These are phyloP conservation scores for Podospora anserina DNA, from an alignment of 495 filamentous ascomycete genomes.

Conservation along the genomic window DNA sequence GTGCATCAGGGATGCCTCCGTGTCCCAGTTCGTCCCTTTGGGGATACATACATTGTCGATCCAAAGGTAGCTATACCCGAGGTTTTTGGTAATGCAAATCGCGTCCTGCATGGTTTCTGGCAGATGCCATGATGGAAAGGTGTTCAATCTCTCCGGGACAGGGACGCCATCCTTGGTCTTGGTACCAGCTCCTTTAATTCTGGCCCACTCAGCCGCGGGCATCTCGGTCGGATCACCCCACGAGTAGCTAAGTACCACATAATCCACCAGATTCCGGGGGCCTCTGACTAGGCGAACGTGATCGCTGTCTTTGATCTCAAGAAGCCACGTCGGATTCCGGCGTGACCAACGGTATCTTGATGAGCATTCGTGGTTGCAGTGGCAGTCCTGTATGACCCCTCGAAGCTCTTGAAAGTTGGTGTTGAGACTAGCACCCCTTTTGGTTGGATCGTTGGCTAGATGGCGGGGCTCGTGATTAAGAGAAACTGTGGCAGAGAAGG, in stretches of 20 bases:
- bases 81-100: slow-evolving; percentile 20
- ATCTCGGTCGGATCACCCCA: slow-evolving; percentile 33
- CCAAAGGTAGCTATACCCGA: slow-evolving; percentile 31
- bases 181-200: slow-evolving; percentile 32
- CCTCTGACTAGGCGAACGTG: slow-evolving; percentile 22
- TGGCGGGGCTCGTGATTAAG: slow-evolving; percentile 11
- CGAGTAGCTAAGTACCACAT: slow-evolving; percentile 37
- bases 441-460: slow-evolving; percentile 12
- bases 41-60: slow-evolving; percentile 36
- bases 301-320: slow-evolving; percentile 26
- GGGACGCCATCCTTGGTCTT: slow-evolving; percentile 28
- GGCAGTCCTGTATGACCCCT: slow-evolving; percentile 25
- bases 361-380: slow-evolving; percentile 30
- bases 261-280: slow-evolving; percentile 19
- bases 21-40: slow-evolving; percentile 36
- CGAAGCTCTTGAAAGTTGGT: slow-evolving; percentile 25
- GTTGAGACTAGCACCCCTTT: slow-evolving; percentile 14
- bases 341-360: slow-evolving; percentile 33
- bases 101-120: slow-evolving; percentile 35
- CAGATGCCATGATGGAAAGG: slow-evolving; percentile 19
- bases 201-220: slow-evolving; percentile 30
- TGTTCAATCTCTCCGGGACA: slow-evolving; percentile 25
- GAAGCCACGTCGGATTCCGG: slow-evolving; percentile 34
- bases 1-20: slow-evolving; percentile 32
- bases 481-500: slow-evolving; percentile 23